Conservation (phyloP, 495 filamentous ascomycete species). For the Lophiostoma macrostomum region DNA sequence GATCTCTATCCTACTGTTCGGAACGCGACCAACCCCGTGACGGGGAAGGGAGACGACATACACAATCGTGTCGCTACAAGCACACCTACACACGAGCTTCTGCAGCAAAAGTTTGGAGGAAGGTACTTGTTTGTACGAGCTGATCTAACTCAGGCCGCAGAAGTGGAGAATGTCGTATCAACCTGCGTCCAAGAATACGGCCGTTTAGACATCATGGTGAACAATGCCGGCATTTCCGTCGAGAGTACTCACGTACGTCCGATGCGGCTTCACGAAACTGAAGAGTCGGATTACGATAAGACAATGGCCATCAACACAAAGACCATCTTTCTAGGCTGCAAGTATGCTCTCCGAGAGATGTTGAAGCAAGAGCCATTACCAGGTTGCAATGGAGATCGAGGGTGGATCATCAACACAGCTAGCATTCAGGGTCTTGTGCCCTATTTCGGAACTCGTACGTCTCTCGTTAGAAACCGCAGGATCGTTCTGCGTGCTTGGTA, state of each 20-base stretch:
- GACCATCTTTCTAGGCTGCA: constrained; percentile 52
- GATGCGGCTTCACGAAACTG: constrained; percentile 41
- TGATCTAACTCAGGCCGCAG: constrained; percentile 36
- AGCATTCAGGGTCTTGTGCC: constrained; percentile 47
- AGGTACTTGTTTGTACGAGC: constrained; percentile 41
- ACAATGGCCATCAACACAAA: constrained; percentile 48
- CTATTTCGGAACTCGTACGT: constrained; percentile 34
- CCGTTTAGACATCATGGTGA: constrained; percentile 53
- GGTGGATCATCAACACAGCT: constrained; percentile 58
- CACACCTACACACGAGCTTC: constrained; percentile 23
- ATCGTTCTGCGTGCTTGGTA: no score
- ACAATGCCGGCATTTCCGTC: constrained; percentile 51
- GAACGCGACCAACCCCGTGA: constrained; percentile 17
- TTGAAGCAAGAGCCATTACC: constrained; percentile 47
- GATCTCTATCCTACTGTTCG: constrained; percentile 34
- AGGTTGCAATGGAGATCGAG: constrained; percentile 44
- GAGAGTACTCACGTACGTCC: constrained; percentile 29
- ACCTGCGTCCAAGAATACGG: constrained; percentile 43
- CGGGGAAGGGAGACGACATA: constrained; percentile 3
- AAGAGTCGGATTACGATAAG: constrained; percentile 45
- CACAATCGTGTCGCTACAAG: constrained; percentile 28
- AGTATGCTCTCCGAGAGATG: constrained; percentile 52
- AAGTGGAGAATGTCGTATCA: constrained; percentile 43
- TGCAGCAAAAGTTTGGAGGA: constrained; percentile 38
- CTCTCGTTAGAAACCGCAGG: no score